A percentile compares a stretch with the other conserved stretches of the same genome.
These are phyloP conservation scores for Alternaria postmessia DNA, from an alignment of 2,329 filamentous ascomycete species.

Conservation along the genomic window DNA sequence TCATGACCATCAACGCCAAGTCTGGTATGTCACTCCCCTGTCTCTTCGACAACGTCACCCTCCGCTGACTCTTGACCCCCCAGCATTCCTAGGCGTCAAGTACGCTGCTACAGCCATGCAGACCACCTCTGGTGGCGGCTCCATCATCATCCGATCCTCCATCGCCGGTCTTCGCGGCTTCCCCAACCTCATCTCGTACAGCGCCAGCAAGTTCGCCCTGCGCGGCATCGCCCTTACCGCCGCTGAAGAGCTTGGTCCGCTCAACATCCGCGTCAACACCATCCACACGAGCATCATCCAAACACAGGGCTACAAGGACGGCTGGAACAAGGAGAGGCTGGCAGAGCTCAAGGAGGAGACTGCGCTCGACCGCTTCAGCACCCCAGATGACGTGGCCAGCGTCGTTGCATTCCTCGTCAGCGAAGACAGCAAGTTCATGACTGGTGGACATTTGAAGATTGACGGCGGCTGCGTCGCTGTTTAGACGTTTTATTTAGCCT, in stretches of 20 bases:
- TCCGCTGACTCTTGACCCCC: background rate
- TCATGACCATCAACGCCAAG: slow-evolving; percentile 51
- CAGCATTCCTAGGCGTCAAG: slow-evolving; percentile 51
- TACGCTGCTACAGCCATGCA: slow-evolving; percentile 47
- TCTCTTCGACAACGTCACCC: background rate
- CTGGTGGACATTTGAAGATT: slow-evolving; percentile 47
- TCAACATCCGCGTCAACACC: slow-evolving; percentile 53
- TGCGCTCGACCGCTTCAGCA: slow-evolving; percentile 49
- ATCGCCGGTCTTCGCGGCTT: slow-evolving; percentile 51
- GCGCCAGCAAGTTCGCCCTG: slow-evolving; percentile 49
- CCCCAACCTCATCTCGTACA: slow-evolving; percentile 49
- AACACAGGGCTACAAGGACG: slow-evolving; percentile 45
- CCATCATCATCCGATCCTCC: slow-evolving; percentile 52
- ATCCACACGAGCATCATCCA: slow-evolving; percentile 53
- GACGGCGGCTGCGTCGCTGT: slow-evolving; percentile 44
- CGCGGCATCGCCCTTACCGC: slow-evolving; percentile 52
- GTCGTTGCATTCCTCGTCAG: slow-evolving; percentile 52
- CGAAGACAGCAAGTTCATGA: slow-evolving; percentile 52
- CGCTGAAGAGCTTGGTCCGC: slow-evolving; percentile 49
- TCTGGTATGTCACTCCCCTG: slow-evolving; percentile 39
- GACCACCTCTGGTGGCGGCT: slow-evolving; percentile 41
- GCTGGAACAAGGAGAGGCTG: slow-evolving; percentile 48
- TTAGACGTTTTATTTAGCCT: slow-evolving; percentile 17
- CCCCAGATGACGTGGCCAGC: slow-evolving; percentile 50
- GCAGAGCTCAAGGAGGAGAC: slow-evolving; percentile 44